Conservation (phyloP, 2,329 filamentous ascomycete species). For the Fusarium lyarnte region DNA sequence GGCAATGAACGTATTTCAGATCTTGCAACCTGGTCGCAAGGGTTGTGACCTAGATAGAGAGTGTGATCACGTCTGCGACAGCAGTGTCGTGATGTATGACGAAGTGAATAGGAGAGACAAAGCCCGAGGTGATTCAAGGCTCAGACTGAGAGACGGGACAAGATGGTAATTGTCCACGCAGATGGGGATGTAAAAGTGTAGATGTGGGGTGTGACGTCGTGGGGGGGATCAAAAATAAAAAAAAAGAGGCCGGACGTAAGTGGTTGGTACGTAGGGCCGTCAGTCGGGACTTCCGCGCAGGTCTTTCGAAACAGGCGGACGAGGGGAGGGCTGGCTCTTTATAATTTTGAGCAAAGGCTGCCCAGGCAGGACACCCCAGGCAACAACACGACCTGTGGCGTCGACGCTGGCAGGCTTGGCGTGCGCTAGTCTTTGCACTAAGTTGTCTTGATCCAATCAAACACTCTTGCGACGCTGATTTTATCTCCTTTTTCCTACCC, state of each 20-base stretch:
- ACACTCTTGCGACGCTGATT: constrained; percentile 42
- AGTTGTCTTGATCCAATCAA: constrained; percentile 52
- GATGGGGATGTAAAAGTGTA: constrained; percentile 10
- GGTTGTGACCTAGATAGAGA: constrained; percentile 41
- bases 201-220: constrained; percentile 49
- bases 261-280: constrained; percentile 62
- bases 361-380: constrained; percentile 54
- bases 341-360: constrained; percentile 61
- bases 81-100: constrained; percentile 27
- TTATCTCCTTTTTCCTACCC: constrained; percentile 52
- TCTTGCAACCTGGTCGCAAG: constrained; percentile 47
- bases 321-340: constrained; percentile 65
- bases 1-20: constrained; percentile 56
- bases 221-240: constrained; percentile 46
- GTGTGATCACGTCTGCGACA: constrained; percentile 31
- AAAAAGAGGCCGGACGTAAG: constrained; percentile 56
- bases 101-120: constrained; percentile 20
- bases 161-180: constrained; percentile 35
- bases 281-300: constrained; percentile 66
- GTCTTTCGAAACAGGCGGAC: constrained; percentile 58
- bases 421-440: constrained; percentile 51
- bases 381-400: constrained; percentile 57
- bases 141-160: constrained; percentile 28
- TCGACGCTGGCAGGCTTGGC: constrained; percentile 52
- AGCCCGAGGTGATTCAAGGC: constrained; percentile 23